Base-by-base conservation (phyloP, 306 rosid genomes). In the Astragalus glycyphyllos region DNA sequence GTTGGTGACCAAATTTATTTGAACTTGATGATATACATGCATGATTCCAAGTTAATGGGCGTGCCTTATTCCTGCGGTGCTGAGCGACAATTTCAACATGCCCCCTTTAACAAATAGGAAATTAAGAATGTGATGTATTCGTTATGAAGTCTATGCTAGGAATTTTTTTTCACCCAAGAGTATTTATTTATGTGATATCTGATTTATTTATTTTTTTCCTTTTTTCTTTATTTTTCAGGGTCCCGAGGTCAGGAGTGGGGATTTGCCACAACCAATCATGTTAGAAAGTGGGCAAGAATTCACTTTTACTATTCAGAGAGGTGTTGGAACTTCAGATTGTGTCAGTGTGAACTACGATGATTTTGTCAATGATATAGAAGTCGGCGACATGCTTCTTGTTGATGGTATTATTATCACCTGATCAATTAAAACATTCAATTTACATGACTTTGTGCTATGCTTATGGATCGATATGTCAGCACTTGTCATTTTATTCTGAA, bases 201-300 rank as follows among this genome's bases (percentile, higher is more conserved):
- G n/a, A n/a, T n/a, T n/a, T n/a, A n/a, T n/a, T n/a, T n/a, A n/a
- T n/a, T n/a, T n/a, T n/a, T n/a, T n/a, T n/a, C n/a, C n/a, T n/a
- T 48, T 68, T 44, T 54, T 0, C 37, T 45, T 72, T 32, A 17
- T 14, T 81, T 81, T 65, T 64, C 82, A 94, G 99, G 99, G 99
- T 42, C 99, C 99, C 60, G 99, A 94, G 81, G 99, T 94, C 69
- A 89, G 99, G 83, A 94, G 99, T 72, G 99, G 99, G 74, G 99
- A 94, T 82, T 80, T 94, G 83, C 99, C 97, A 16, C 99, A 94
- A 79, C 96, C 99, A 58, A 86, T 94, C 60, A 75, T 14, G 3
- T 84, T 94, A 70, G 9, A 17, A 38, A 32, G 26, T 37, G 99
- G 99, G 45, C 97, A 94, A 72, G 99, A 94, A 67, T 94, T 94